These are phyloP conservation scores for Starmerella tilneyi DNA, from an alignment of 805 yeast species.

Conservation along the genomic window DNA sequence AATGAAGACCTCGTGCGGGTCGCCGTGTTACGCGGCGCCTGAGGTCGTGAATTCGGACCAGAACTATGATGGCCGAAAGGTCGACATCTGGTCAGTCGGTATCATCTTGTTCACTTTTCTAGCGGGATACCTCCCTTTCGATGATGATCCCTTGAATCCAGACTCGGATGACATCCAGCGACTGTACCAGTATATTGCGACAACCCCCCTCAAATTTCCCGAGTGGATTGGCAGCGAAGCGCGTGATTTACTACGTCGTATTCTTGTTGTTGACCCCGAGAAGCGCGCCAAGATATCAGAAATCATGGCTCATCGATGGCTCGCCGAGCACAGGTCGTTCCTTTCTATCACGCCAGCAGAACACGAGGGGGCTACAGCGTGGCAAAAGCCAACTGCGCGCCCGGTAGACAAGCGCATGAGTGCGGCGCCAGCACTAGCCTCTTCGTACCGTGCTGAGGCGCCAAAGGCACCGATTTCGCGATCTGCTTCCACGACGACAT, in stretches of 20 bases:
- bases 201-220: conserved; percentile 88
- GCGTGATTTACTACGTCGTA: conserved; percentile 75
- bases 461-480: not conserved
- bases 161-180: conserved; percentile 90
- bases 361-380: conserved; percentile 50
- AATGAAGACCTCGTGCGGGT: conserved; percentile 93
- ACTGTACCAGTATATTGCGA: conserved; percentile 81
- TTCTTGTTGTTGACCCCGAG: conserved; percentile 72
- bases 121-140: conserved; percentile 94
- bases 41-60: conserved; percentile 82
- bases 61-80: conserved; percentile 75
- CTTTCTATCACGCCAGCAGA: conserved; percentile 76
- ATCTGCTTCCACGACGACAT: conserved; percentile 9
- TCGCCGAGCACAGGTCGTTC: conserved; percentile 71
- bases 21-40: conserved; percentile 98
- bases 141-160: conserved; percentile 93
- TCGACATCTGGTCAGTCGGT: conserved; percentile 96
- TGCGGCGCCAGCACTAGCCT: not conserved
- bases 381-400: conserved; percentile 7
- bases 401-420: conserved; percentile 8
- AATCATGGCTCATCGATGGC: conserved; percentile 78
- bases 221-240: conserved; percentile 86
- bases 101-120: conserved; percentile 92
- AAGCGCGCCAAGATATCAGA: conserved; percentile 59
- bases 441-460: not conserved